Base-by-base conservation (phyloP, 2,329 filamentous ascomycete species). In the Drechslerella coelobrocha region DNA sequence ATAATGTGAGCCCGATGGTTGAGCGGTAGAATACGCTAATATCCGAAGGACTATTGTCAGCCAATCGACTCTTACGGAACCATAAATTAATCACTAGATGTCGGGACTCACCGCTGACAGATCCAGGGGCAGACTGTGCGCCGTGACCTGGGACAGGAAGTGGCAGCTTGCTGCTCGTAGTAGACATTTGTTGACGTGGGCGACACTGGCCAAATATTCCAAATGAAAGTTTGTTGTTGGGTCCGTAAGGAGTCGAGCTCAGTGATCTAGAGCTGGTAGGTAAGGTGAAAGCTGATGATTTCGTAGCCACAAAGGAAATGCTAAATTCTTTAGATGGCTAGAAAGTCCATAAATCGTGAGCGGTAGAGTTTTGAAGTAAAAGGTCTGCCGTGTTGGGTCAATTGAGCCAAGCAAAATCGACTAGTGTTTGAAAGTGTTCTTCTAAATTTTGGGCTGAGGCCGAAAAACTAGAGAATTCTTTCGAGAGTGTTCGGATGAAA, bases 71-170 rank as follows among this genome's bases (percentile, higher is more conserved):
- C 14, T 23, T 21, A 23, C 4, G 9, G 10, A 45, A 43, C 23
- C 39, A 29, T 43, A 10, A n/a, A 47, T 34, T 31, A 57, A 48
- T 7, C 14, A 21, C 19, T 45, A 19, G 19, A 45, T 45, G 10
- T 27, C 27, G 21, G 47, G 47, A 71, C 66, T 71, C 63, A 71
- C 66, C 66, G 54, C 66, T 63, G 53, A 71, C 66, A 34, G 66
- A 71, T 50, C 60, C 66, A 63, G 66, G 66, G 39, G 66, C 66
- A 50, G 66, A 55, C 19, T 71, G 66, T 43, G 66, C 56, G 53
- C 66, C 57, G 48, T 71, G 66, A 50, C 66, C 66, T 34, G 66
- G 66, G 34, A 71, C 66, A 60, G 66, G 66, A 53, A 71, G 66
- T 41, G 66, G 66, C 24, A 71, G 59, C 48, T 71, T 71, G 55